These are phyloP conservation scores for Linnemannia exigua DNA, from an alignment of 192 early-diverging fungal genomes.

Conservation along the genomic window DNA sequence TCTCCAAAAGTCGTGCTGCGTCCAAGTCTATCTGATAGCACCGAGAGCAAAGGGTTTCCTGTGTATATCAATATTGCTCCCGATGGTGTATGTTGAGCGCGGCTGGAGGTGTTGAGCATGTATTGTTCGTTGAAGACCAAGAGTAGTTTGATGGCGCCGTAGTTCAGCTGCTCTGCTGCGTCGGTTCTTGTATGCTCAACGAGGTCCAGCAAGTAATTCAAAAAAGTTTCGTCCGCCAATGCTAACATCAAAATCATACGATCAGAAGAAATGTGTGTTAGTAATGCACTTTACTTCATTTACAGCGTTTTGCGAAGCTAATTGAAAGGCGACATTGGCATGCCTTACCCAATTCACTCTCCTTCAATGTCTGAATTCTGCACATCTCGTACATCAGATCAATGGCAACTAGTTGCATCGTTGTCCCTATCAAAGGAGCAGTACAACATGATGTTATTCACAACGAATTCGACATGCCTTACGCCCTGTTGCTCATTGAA, in stretches of 20 bases:
- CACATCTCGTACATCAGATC: conserved; percentile 76
- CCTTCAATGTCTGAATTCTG: conserved; percentile 62
- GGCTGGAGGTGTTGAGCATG: conserved; percentile 60
- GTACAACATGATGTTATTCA: neutral
- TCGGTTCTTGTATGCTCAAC: conserved; percentile 71
- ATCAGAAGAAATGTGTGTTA: neutral
- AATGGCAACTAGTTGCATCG: conserved; percentile 61
- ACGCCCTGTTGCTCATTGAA: neutral
- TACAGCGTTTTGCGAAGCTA: neutral
- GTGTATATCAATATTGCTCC: neutral
- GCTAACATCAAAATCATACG: conserved; percentile 41
- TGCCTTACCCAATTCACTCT: conserved; percentile 64
- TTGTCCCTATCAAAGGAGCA: conserved; percentile 15
- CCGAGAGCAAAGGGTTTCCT: conserved; percentile 64
- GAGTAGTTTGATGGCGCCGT: conserved; percentile 66
- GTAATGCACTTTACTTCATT: neutral
- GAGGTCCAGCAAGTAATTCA: conserved; percentile 67
- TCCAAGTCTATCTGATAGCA: conserved; percentile 64
- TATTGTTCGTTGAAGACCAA: conserved; percentile 82
- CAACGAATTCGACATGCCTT: neutral
- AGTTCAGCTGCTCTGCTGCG: conserved; percentile 66
- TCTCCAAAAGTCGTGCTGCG: conserved; percentile 85
- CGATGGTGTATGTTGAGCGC: neutral
- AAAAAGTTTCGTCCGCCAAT: conserved; percentile 57
- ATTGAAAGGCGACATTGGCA: neutral